phyloP scores from a whole-genome alignment of 108 stramenopile genomes.

The Nitzschia inconspicua region DNA sequence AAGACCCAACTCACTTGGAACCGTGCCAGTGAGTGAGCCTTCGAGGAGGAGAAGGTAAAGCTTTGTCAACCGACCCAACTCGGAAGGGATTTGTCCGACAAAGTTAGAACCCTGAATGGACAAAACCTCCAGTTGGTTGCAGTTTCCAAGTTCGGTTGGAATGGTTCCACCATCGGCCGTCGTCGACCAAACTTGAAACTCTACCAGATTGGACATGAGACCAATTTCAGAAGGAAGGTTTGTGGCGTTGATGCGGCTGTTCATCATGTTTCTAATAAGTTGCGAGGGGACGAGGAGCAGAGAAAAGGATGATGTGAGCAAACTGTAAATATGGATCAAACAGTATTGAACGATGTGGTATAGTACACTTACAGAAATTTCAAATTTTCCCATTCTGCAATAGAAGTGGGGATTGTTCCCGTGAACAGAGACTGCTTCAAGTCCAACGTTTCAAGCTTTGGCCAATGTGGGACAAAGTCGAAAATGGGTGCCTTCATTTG shows the following conservation, averaged over 20 bases:
- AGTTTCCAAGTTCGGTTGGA: constrained; percentile 39
- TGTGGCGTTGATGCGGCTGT: neutral
- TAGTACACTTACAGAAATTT: neutral
- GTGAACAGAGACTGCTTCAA: neutral
- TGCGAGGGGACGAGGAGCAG: neutral
- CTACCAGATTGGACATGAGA: constrained; percentile 8
- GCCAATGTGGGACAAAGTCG: neutral
- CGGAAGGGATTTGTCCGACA: constrained; percentile 41
- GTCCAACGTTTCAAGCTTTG: constrained; percentile 2
- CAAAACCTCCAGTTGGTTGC: constrained; percentile 26
- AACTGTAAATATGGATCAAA: neutral
- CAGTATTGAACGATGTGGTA: neutral
- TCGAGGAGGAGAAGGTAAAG: constrained; percentile 28
- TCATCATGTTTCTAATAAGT: neutral
- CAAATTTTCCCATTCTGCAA: neutral
- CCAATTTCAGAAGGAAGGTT: constrained; percentile 27
- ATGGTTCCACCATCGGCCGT: constrained; percentile 17
- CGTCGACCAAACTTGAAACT: neutral
- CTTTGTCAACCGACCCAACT: constrained; percentile 32
- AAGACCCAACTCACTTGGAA: constrained; percentile 40
- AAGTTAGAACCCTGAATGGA: constrained; percentile 32
- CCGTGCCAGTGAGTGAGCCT: constrained; percentile 20
- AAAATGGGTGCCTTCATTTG: neutral
- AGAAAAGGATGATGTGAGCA: neutral
- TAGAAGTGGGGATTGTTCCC: constrained; percentile 13